Percentiles rank a stretch among this genome's conserved stretches.
These are phyloP conservation scores for Penicillium paneum DNA, from an alignment of 2,329 filamentous ascomycete genomes.

Conservation along the genomic window DNA sequence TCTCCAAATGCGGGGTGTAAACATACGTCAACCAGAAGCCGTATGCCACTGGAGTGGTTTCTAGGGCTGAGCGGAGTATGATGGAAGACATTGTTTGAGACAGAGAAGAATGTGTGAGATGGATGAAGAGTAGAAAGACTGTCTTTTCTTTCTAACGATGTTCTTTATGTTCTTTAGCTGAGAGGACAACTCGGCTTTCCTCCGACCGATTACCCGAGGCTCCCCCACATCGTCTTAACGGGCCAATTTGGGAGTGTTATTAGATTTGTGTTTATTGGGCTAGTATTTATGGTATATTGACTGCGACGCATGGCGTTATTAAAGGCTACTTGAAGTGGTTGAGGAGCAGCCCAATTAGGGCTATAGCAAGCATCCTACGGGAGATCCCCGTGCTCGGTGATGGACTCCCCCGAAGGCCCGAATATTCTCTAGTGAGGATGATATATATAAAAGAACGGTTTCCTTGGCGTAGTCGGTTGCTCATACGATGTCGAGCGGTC, in stretches of 20 bases:
- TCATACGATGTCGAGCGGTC: too few species aligned
- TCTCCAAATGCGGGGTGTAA: background rate
- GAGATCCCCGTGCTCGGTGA: background rate
- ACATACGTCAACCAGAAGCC: slow-evolving; percentile 39
- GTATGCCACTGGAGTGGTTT: slow-evolving; percentile 19
- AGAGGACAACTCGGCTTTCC: slow-evolving; percentile 6
- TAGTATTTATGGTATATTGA: background rate
- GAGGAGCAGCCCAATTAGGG: background rate
- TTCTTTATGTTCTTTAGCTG: background rate
- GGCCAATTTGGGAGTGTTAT: background rate
- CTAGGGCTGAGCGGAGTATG: slow-evolving; percentile 13
- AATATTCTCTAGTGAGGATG: background rate
- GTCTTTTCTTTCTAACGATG: background rate
- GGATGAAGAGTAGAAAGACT: background rate
- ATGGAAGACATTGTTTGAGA: slow-evolving; percentile 1
- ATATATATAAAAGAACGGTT: background rate
- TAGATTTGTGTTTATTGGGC: background rate
- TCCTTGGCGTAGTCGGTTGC: too few species aligned
- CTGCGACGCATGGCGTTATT: background rate
- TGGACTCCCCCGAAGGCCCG: background rate
- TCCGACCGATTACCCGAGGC: slow-evolving; percentile 12
- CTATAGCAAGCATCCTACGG: background rate
- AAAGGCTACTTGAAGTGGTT: background rate
- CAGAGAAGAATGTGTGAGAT: background rate
- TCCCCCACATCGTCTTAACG: background rate